A percentile compares a stretch with the other conserved stretches of the same genome.
phyloP scores from a whole-genome alignment of 805 yeast species.

The Ogataea naganishii region DNA sequence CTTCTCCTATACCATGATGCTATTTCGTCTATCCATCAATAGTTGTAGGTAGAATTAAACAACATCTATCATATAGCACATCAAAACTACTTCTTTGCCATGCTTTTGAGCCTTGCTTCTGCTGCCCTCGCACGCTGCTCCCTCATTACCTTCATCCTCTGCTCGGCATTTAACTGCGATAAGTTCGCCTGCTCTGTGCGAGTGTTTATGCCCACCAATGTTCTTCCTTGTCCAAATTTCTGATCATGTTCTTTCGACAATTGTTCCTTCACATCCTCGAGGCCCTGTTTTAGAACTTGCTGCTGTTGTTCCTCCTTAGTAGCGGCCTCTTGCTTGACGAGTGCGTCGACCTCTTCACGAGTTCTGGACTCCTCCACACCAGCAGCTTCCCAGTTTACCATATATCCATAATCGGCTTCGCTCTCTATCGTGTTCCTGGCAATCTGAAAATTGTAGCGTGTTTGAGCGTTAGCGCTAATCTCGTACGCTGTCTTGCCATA shows the following conservation, averaged over 20 bases:
- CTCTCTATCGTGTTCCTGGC: conserved; percentile 68
- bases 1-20: too few species aligned
- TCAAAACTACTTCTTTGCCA: neutral
- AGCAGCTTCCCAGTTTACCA: too few species aligned
- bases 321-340: conserved; percentile 25
- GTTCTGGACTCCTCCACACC: conserved; percentile 54
- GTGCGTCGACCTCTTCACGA: conserved; percentile 45
- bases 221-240: conserved; percentile 29
- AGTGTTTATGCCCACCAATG: conserved; percentile 14
- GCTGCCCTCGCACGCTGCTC: conserved; percentile 97
- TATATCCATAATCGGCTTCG: conserved; percentile 54
- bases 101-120: conserved; percentile 62
- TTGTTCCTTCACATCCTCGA: conserved; percentile 32
- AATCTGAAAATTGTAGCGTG: conserved; percentile 53
- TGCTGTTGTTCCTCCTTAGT: conserved; percentile 30
- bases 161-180: conserved; percentile 63
- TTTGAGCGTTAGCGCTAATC: conserved; percentile 37
- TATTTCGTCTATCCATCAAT: too few species aligned
- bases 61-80: too few species aligned
- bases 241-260: conserved; percentile 19
- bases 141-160: conserved; percentile 71
- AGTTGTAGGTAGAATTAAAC: too few species aligned
- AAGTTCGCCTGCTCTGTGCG: conserved; percentile 32
- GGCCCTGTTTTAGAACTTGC: conserved; percentile 31
- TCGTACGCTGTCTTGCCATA: conserved; percentile 65